These are phyloP conservation scores for Dianthus caryophyllus DNA, from an alignment of 148 eudicot genomes.

Conservation along the genomic window DNA sequence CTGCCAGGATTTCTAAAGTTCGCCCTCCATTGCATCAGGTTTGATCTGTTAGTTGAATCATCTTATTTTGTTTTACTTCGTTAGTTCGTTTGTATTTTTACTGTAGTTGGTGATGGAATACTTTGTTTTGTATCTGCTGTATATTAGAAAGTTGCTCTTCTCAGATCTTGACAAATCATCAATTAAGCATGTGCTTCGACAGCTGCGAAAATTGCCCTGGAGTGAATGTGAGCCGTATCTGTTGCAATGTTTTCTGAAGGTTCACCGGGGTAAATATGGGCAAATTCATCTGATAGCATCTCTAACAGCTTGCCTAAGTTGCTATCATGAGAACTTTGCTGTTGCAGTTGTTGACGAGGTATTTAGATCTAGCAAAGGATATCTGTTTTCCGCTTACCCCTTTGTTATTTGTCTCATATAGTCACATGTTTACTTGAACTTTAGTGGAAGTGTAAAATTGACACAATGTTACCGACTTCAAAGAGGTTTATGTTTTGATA, in stretches of 20 bases:
- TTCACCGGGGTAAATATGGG: slow-evolving; percentile 93
- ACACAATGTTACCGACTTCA: not conserved
- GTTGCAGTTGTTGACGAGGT: slow-evolving; percentile 99
- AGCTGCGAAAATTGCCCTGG: slow-evolving; percentile 97
- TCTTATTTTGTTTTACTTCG: slow-evolving; percentile 3
- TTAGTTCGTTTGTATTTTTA: not conserved
- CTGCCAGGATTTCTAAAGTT: slow-evolving; percentile 86
- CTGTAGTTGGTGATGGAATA: slow-evolving; percentile 14
- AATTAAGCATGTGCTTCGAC: slow-evolving; percentile 91
- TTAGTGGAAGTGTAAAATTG: not conserved
- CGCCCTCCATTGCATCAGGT: slow-evolving; percentile 99
- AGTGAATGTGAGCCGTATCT: slow-evolving; percentile 80
- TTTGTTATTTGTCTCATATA: not conserved
- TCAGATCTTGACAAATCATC: slow-evolving; percentile 91
- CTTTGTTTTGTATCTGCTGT: slow-evolving; percentile 48
- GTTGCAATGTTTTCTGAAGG: slow-evolving; percentile 88
- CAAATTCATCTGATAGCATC: slow-evolving; percentile 97
- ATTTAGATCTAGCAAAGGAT: slow-evolving; percentile 15
- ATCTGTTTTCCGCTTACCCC: not conserved
- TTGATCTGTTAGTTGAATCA: slow-evolving; percentile 10
- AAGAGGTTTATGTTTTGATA: not conserved
- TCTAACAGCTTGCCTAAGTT: slow-evolving; percentile 88
- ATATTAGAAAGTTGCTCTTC: slow-evolving; percentile 85
- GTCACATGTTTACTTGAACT: slow-evolving; percentile 15
- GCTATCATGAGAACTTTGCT: slow-evolving; percentile 91